Evolutionary conservation across 1,284 basidiomycete genomes (phyloP).

Genomic region (Puccinia polysora): DNA sequence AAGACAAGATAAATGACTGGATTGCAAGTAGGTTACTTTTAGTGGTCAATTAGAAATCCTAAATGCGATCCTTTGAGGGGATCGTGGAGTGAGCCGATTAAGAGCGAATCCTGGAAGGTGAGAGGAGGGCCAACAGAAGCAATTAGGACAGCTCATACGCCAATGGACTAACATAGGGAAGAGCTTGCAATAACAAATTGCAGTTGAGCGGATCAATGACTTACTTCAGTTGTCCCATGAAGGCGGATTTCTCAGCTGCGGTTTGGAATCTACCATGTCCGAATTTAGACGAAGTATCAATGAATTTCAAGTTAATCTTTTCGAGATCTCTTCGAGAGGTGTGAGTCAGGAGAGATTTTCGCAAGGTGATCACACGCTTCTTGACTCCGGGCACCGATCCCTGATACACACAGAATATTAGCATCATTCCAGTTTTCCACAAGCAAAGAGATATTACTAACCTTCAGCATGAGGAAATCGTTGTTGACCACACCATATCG

Average conservation of each 20-base stretch:
- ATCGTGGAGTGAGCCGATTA: no score
- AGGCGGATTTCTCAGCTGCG: conserved; percentile 37
- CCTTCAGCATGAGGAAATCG: conserved; percentile 82
- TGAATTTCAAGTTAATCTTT: conserved; percentile 97
- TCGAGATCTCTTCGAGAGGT: conserved; percentile 77
- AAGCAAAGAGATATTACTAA: conserved; percentile 43
- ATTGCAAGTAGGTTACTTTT: no score
- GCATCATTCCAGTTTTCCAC: no score
- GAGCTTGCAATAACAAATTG: neutral
- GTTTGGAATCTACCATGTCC: conserved; percentile 56
- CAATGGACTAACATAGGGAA: no score
- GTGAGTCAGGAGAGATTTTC: conserved; percentile 74
- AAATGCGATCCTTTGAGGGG: no score
- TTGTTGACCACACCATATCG: conserved; percentile 98
- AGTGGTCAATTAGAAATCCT: no score
- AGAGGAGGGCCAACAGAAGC: no score
- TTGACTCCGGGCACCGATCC: conserved; percentile 90
- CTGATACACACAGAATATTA: no score
- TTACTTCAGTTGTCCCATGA: conserved; percentile 44
- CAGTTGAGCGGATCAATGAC: neutral
- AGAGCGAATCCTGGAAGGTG: no score
- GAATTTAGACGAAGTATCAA: conserved; percentile 95
- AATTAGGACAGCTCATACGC: no score
- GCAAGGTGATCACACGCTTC: conserved; percentile 93
- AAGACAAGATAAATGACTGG: no score